Percentiles rank a stretch among this genome's conserved stretches.
These are phyloP conservation scores for Aspergillus udagawae DNA, from an alignment of 2,329 filamentous ascomycete species.

Conservation along the genomic window DNA sequence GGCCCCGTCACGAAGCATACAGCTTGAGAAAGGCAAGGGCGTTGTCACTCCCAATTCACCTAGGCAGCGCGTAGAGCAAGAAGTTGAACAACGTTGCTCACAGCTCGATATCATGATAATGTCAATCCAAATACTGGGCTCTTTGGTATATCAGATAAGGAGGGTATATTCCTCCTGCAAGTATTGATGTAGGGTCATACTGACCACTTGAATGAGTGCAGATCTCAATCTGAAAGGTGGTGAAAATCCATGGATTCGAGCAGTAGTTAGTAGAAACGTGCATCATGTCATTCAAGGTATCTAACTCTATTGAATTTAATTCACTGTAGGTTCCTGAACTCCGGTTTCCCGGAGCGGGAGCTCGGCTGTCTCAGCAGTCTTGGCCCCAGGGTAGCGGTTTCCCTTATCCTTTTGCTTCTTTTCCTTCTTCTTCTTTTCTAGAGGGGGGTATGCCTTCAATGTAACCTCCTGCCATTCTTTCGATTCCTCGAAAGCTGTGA, in stretches of 20 bases:
- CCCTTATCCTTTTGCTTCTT: slow-evolving; percentile 76
- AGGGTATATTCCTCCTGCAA: no score
- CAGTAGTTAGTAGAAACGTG: background rate
- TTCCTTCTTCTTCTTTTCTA: slow-evolving; percentile 64
- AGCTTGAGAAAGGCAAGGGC: no score
- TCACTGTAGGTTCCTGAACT: background rate
- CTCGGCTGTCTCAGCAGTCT: background rate
- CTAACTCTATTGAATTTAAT: background rate
- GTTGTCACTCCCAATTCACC: no score
- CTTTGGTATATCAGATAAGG: no score
- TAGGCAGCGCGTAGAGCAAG: no score
- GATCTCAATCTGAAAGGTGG: no score
- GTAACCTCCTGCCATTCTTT: slow-evolving; percentile 77
- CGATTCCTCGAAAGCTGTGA: slow-evolving; percentile 64
- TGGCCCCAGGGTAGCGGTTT: slow-evolving; percentile 43
- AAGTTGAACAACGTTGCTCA: no score
- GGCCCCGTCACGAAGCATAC: no score
- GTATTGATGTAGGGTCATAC: no score
- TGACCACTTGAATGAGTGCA: no score
- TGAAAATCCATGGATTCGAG: background rate
- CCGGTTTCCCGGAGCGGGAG: background rate
- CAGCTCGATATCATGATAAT: no score
- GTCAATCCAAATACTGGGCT: no score
- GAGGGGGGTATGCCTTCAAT: slow-evolving; percentile 75
- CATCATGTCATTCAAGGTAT: background rate